A percentile compares a stretch with the other conserved stretches of the same genome.
These are phyloP conservation scores for Myxozyma neotropica DNA, from an alignment of 805 yeast species.

Conservation along the genomic window DNA sequence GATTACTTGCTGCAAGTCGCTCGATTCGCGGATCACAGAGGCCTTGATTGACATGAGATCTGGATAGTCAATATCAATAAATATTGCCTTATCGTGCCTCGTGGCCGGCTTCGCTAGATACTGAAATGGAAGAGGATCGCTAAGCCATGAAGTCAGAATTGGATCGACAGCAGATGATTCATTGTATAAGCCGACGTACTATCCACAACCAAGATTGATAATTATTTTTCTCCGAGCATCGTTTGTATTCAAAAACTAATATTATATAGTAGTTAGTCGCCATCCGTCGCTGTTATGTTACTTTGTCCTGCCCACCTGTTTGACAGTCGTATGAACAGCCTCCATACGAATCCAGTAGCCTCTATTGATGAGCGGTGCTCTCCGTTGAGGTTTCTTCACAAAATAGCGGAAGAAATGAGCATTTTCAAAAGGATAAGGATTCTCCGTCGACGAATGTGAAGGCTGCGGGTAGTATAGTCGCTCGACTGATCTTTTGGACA, in stretches of 20 bases:
- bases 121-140: slow-evolving; percentile 61
- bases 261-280: background rate
- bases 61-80: slow-evolving; percentile 76
- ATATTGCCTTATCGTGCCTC: slow-evolving; percentile 47
- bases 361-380: slow-evolving; percentile 79
- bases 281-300: too few species aligned
- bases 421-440: slow-evolving; percentile 10
- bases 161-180: too few species aligned
- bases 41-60: slow-evolving; percentile 63
- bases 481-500: slow-evolving; percentile 80
- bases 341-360: slow-evolving; percentile 84
- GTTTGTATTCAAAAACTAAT: slow-evolving; percentile 17
- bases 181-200: slow-evolving; percentile 40
- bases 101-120: slow-evolving; percentile 43
- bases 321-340: slow-evolving; percentile 58
- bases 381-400: slow-evolving; percentile 64
- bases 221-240: slow-evolving; percentile 45
- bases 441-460: slow-evolving; percentile 28
- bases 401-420: slow-evolving; percentile 62
- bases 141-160: background rate
- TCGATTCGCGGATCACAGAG: slow-evolving; percentile 52
- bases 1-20: slow-evolving; percentile 45
- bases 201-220: slow-evolving; percentile 80
- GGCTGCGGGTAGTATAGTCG: slow-evolving; percentile 46
- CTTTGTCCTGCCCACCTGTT: slow-evolving; percentile 44